A percentile compares a stretch with the other conserved stretches of the same genome.
phyloP scores from a whole-genome alignment of 2,329 filamentous ascomycete genomes.

The Ophiobolus disseminans region DNA sequence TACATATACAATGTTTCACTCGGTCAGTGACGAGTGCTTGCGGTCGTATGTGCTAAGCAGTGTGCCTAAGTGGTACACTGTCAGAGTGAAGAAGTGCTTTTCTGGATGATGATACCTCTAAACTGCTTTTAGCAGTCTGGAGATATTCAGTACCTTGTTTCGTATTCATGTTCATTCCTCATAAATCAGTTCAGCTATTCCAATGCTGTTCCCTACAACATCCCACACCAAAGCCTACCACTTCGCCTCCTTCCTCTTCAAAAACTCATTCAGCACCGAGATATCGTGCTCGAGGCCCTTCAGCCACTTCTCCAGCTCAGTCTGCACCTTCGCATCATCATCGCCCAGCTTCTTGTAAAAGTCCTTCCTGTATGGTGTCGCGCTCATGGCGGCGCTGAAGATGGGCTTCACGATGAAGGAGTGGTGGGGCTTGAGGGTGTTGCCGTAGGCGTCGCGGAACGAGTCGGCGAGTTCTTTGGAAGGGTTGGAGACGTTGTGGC shows the following conservation, averaged over 20 bases:
- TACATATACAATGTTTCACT: no score
- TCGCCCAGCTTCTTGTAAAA: constrained; percentile 88
- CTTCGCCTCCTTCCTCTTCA: constrained; percentile 42
- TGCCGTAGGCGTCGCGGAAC: constrained; percentile 84
- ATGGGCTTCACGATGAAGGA: constrained; percentile 87
- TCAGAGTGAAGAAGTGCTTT: no score
- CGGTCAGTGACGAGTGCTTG: no score
- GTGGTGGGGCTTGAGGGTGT: constrained; percentile 91
- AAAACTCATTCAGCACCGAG: constrained; percentile 72
- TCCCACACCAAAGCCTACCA: constrained; percentile 21
- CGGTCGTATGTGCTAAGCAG: no score
- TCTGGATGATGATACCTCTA: no score
- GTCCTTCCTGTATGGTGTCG: constrained; percentile 89
- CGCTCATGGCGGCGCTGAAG: constrained; percentile 91
- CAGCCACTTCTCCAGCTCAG: constrained; percentile 74
- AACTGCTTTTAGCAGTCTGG: no score
- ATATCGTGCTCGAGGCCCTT: constrained; percentile 79
- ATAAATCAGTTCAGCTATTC: background rate
- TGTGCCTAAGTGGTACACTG: no score
- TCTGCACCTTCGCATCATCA: constrained; percentile 67
- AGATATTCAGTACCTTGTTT: background rate
- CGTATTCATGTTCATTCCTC: background rate
- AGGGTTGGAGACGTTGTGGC: constrained; percentile 73
- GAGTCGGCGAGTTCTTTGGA: constrained; percentile 80
- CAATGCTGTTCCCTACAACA: background rate